Percentiles rank a stretch among this genome's conserved stretches.
Evolutionary conservation across 176 grass and related monocot species (phyloP).

Genomic region (Dendrocalamus sinicus): DNA sequence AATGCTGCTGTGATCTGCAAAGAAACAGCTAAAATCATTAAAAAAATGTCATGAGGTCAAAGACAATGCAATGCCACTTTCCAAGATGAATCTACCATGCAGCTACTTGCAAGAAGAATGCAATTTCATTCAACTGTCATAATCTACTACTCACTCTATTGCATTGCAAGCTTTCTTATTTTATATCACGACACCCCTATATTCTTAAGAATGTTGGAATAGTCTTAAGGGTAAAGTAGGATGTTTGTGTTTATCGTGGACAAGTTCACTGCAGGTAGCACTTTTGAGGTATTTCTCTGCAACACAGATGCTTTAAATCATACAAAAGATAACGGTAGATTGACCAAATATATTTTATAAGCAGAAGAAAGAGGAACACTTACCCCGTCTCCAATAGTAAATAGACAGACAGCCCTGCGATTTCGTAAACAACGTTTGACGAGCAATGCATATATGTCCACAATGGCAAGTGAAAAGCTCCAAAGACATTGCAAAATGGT

Average conservation of each 20-base stretch:
- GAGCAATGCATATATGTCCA: conserved; percentile 90
- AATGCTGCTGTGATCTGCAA: conserved; percentile 72
- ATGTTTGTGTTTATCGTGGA: neutral
- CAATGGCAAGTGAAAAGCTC: conserved; percentile 73
- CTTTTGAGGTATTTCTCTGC: neutral
- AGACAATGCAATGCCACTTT: neutral
- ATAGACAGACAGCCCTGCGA: conserved; percentile 56
- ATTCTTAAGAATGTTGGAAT: neutral
- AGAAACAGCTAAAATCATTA: conserved; percentile 3
- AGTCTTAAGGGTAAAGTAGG: neutral
- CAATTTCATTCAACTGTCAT: neutral
- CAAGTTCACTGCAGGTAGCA: neutral
- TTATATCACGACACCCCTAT: neutral
- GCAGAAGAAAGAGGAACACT: conserved; percentile 25
- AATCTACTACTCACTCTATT: neutral
- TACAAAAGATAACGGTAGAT: neutral
- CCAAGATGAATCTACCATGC: neutral
- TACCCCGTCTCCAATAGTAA: conserved; percentile 85
- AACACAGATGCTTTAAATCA: neutral
- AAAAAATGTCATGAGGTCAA: conserved; percentile 1
- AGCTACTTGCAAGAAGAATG: neutral
- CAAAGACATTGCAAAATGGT: conserved; percentile 78
- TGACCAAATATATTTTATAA: conserved; percentile 16
- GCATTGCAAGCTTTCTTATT: neutral
- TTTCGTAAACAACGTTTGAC: conserved; percentile 84